Conservation (phyloP, 176 grass and related monocot species). For the Musa troglodytarum region DNA sequence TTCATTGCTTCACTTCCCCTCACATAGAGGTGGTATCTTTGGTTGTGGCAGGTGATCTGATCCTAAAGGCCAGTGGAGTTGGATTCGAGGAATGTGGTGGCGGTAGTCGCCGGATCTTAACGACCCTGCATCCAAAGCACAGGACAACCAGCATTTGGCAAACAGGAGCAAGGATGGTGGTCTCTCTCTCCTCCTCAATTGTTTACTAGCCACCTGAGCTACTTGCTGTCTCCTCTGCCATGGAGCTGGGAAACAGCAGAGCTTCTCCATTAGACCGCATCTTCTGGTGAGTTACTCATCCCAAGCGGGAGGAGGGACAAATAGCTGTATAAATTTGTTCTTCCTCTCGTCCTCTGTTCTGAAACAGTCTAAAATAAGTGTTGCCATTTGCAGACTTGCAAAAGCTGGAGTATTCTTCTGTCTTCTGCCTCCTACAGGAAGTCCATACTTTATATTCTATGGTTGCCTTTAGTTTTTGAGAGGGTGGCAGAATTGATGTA, state of each 20-base stretch:
- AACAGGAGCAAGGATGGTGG: background rate
- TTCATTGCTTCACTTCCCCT: slow-evolving; percentile 11
- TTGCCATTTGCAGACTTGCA: slow-evolving; percentile 28
- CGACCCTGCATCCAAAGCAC: slow-evolving; percentile 36
- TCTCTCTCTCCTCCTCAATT: slow-evolving; percentile 7
- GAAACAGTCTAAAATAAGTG: slow-evolving; percentile 23
- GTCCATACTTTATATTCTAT: slow-evolving; percentile 5
- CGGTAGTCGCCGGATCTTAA: slow-evolving; percentile 42
- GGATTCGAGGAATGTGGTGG: slow-evolving; percentile 51
- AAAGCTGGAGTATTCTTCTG: slow-evolving; percentile 42
- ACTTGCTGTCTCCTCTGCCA: slow-evolving; percentile 6
- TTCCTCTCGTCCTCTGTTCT: slow-evolving; percentile 9
- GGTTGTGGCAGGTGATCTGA: slow-evolving; percentile 40
- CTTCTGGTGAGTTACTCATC: slow-evolving; percentile 10
- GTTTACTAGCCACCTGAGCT: slow-evolving; percentile 8
- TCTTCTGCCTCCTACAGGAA: slow-evolving; percentile 12
- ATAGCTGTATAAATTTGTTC: slow-evolving; percentile 34
- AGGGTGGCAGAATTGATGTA: slow-evolving; percentile 14
- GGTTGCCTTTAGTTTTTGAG: slow-evolving; percentile 18
- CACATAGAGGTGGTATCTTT: slow-evolving; percentile 27
- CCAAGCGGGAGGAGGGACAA: background rate
- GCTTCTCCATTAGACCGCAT: slow-evolving; percentile 27
- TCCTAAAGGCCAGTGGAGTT: slow-evolving; percentile 14
- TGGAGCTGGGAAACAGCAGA: background rate
- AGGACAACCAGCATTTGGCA: slow-evolving; percentile 22